Conservation (phyloP, 805 yeast species). For the Wickerhamiella hasegawae region DNA sequence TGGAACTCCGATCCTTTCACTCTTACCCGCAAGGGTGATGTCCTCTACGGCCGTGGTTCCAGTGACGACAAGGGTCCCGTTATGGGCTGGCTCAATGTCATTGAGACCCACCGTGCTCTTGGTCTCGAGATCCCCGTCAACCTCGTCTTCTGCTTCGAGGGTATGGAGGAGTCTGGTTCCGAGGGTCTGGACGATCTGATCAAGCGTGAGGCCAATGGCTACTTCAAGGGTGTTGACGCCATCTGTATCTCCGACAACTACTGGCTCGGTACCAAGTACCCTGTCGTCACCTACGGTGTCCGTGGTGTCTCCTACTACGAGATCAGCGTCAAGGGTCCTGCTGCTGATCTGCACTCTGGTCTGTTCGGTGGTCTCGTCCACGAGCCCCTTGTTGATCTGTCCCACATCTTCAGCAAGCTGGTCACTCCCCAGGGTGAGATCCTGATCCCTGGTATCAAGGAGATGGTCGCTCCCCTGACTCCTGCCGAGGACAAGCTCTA, state of each 20-base stretch:
- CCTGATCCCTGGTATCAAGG: slow-evolving; percentile 71
- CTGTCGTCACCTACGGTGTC: slow-evolving; percentile 92
- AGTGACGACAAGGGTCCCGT: slow-evolving; percentile 99
- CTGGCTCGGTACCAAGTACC: slow-evolving; percentile 96
- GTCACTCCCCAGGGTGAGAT: slow-evolving; percentile 76
- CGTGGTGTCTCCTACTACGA: slow-evolving; percentile 95
- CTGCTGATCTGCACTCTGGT: slow-evolving; percentile 95
- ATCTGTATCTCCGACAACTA: slow-evolving; percentile 95
- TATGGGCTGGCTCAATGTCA: slow-evolving; percentile 85
- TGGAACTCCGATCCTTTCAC: slow-evolving; percentile 90
- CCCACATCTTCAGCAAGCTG: slow-evolving; percentile 57
- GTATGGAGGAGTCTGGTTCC: slow-evolving; percentile 98
- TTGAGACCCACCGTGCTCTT: slow-evolving; percentile 77
- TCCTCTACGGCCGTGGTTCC: slow-evolving; percentile 82
- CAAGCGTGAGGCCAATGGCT: slow-evolving; percentile 56
- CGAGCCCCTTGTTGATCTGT: slow-evolving; percentile 92
- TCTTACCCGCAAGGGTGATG: slow-evolving; percentile 42
- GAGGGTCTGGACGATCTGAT: slow-evolving; percentile 77
- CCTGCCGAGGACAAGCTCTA: slow-evolving; percentile 63
- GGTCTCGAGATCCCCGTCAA: slow-evolving; percentile 88
- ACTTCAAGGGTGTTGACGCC: slow-evolving; percentile 81
- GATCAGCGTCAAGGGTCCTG: slow-evolving; percentile 70
- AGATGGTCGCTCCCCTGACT: slow-evolving; percentile 91
- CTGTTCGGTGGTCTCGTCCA: slow-evolving; percentile 94
- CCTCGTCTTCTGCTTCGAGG: slow-evolving; percentile 84